phyloP scores from a whole-genome alignment of 1,284 basidiomycete genomes.

The Cryptococcus deneoformans region DNA sequence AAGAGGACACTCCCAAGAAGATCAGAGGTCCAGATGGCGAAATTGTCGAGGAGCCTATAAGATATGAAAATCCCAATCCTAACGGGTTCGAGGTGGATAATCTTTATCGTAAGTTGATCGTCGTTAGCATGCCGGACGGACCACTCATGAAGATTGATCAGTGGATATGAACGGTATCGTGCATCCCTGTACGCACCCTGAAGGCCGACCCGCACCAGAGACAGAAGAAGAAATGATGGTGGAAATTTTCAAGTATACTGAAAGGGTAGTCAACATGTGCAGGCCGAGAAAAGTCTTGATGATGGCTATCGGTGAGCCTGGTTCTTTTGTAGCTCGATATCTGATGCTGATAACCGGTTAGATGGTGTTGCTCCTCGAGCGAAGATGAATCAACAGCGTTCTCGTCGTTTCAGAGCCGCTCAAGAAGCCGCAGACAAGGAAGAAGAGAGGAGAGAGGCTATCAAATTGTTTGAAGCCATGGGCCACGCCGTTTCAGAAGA shows the following conservation, averaged over 20 bases:
- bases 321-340: neutral
- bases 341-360: conserved; percentile 34
- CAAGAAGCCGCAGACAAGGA: conserved; percentile 96
- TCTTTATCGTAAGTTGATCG: conserved; percentile 71
- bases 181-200: conserved; percentile 98
- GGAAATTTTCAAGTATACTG: conserved; percentile 95
- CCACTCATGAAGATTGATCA: conserved; percentile 5
- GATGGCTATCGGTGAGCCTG: conserved; percentile 85
- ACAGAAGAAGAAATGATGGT: conserved; percentile 99
- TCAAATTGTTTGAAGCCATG: conserved; percentile 91
- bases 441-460: conserved; percentile 72
- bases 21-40: conserved; percentile 60
- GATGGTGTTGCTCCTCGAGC: conserved; percentile 97
- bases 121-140: neutral
- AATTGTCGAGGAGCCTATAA: conserved; percentile 72
- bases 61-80: conserved; percentile 85
- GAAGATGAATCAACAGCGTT: conserved; percentile 99
- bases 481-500: conserved; percentile 83
- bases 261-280: conserved; percentile 96
- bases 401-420: conserved; percentile 88
- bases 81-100: conserved; percentile 96
- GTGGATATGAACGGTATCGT: conserved; percentile 61
- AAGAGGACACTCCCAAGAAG: conserved; percentile 74
- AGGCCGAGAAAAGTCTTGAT: conserved; percentile 91
- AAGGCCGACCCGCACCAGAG: conserved; percentile 91